Evolutionary conservation across 2,329 filamentous ascomycete species (phyloP), one percentile per base, ranked within the genome.

Genomic region (Paecilomyces formosus): DNA sequence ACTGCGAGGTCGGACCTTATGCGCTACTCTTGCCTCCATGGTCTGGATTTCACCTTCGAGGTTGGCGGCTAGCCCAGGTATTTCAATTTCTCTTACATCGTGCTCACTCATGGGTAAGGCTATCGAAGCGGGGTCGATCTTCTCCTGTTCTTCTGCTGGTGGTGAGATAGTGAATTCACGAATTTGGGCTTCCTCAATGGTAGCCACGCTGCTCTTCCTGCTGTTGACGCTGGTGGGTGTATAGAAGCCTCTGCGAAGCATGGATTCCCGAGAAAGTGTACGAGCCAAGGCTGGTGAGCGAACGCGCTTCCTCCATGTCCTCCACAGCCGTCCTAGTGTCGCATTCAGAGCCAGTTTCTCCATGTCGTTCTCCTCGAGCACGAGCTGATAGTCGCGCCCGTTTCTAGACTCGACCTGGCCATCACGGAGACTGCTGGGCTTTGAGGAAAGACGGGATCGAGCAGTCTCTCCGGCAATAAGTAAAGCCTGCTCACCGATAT

Each of bases 281-380:
- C 75, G 73, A 12, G 74, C 72, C 49, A 77, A 68, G 55, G 61
- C 68, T 15, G 69, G 69, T 3, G 65, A 60, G 52, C 71, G 68
- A 57, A 72, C 67, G 56, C 88, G 85, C 77, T 96, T 96, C 76
- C 94, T 91, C 94, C 94, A 99, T 26, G 90, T 89, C 66, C 94
- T 85, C 94, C 94, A 99, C 51, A 97, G 79, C 54, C 92, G 83
- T 21, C 94, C 94, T 1, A 99, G 79, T 2, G 90, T 92, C 58
- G 92, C 84, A 70, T 96, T 95, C 60, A 97, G 81, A 7, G 93
- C 93, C 63, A 97, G 85, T 65, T 92, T 90, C 70, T 97, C 94
- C 81, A 97, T 90, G 70, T 99, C 94, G 57, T 86, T 78, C 67
- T 97, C 93, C 67, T 95, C 90, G 26, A 99, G 87, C n/a, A 92